These are phyloP conservation scores for Oryza meridionalis DNA, from an alignment of 176 grass and related monocot genomes.

Conservation along the genomic window DNA sequence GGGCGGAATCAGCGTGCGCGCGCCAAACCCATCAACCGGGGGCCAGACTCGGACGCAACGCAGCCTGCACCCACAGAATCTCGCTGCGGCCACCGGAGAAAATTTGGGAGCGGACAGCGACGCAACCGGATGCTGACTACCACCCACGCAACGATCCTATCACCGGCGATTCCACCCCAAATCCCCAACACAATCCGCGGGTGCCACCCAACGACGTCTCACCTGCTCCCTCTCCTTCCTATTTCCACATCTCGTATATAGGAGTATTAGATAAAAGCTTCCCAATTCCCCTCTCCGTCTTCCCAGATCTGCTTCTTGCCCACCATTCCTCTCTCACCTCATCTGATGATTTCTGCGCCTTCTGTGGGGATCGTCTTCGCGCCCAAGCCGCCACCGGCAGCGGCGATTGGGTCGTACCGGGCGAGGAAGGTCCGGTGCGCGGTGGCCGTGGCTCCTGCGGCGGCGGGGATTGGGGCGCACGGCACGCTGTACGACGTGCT, in stretches of 20 bases:
- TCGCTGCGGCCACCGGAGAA: too few species aligned
- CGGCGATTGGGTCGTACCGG: background rate
- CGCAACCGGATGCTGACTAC: too few species aligned
- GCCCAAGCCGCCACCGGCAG: background rate
- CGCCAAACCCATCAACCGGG: too few species aligned
- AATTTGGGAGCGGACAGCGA: background rate
- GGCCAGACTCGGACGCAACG: too few species aligned
- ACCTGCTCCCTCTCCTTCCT: too few species aligned
- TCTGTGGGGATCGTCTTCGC: background rate
- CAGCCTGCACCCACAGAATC: too few species aligned
- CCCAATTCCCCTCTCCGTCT: background rate
- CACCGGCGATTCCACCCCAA: too few species aligned
- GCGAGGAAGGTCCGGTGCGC: constrained; percentile 16
- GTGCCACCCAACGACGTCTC: too few species aligned
- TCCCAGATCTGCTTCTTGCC: background rate
- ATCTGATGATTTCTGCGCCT: constrained; percentile 23
- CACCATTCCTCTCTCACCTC: background rate
- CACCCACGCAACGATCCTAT: background rate
- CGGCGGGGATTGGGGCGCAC: background rate
- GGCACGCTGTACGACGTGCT: constrained; percentile 54
- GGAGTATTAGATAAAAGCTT: background rate
- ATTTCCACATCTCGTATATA: too few species aligned
- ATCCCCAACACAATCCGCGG: too few species aligned
- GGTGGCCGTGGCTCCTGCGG: background rate
- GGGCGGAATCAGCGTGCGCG: too few species aligned